A percentile compares a stretch with the other conserved stretches of the same genome.
phyloP scores from a whole-genome alignment of 2,329 filamentous ascomycete species.

The Apiospora marii region DNA sequence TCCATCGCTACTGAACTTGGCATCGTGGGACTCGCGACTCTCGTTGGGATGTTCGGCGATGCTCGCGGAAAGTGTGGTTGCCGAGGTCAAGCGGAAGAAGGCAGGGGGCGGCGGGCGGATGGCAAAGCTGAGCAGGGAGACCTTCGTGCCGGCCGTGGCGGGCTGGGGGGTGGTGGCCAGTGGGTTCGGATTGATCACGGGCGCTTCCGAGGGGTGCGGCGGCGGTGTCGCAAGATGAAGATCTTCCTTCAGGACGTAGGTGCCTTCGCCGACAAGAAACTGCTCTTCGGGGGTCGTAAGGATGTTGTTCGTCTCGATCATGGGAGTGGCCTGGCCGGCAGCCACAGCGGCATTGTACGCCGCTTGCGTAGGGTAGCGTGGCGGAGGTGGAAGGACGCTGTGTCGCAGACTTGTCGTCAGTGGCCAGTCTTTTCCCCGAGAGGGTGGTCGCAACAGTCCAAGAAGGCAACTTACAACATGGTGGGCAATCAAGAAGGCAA shows the following conservation, averaged over 20 bases:
- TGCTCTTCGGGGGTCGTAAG: conserved; percentile 87
- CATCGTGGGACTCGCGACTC: conserved; percentile 65
- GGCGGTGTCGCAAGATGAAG: conserved; percentile 92
- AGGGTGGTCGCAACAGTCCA: not conserved
- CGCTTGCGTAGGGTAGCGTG: conserved; percentile 79
- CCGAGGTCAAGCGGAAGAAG: conserved; percentile 62
- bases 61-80: conserved; percentile 58
- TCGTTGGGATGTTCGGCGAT: conserved; percentile 71
- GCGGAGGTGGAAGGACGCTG: conserved; percentile 86
- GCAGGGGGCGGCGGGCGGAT: conserved; percentile 62
- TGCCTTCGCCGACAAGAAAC: conserved; percentile 92
- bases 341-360: conserved; percentile 77
- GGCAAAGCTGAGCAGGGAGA: conserved; percentile 79
- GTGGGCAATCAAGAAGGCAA: conserved; percentile 22
- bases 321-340: conserved; percentile 71
- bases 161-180: conserved; percentile 85
- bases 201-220: conserved; percentile 93
- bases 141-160: conserved; percentile 83
- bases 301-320: conserved; percentile 95
- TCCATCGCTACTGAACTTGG: conserved; percentile 63
- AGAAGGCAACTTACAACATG: conserved; percentile 40
- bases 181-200: conserved; percentile 86
- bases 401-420: conserved; percentile 43
- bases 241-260: conserved; percentile 90
- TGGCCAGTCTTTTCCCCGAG: not conserved